Percentiles rank a stretch among this genome's conserved stretches.
phyloP scores from a whole-genome alignment of 768 basidiomycete species.

The Boletus bicolor region DNA sequence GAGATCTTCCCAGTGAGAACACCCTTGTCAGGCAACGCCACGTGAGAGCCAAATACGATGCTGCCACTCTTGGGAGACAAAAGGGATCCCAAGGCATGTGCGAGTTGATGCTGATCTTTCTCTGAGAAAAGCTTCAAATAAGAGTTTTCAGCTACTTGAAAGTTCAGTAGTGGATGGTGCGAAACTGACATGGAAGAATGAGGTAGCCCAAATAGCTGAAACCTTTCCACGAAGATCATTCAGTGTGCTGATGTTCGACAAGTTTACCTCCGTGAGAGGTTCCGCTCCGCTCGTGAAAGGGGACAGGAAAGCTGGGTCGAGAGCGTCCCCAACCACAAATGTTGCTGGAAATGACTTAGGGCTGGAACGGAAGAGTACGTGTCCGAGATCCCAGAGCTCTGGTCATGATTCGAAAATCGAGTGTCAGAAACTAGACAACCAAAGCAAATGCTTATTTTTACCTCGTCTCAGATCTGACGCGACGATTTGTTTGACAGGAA shows the following conservation, averaged over 20 bases:
- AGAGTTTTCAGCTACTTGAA: constrained; percentile 23
- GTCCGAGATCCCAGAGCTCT: constrained; percentile 64
- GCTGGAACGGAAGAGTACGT: constrained; percentile 54
- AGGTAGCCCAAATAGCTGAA: constrained; percentile 47
- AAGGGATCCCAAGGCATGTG: constrained; percentile 24
- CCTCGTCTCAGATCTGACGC: constrained; percentile 39
- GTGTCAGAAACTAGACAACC: not conserved
- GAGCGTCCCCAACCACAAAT: constrained; percentile 55
- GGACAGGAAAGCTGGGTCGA: constrained; percentile 44
- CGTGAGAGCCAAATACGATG: constrained; percentile 31
- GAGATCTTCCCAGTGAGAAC: not conserved
- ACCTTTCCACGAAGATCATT: constrained; percentile 45
- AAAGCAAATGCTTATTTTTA: constrained; percentile 8
- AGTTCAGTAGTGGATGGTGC: constrained; percentile 16
- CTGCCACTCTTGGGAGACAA: constrained; percentile 29
- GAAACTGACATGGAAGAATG: constrained; percentile 41
- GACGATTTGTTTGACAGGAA: constrained; percentile 35
- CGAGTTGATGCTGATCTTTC: constrained; percentile 23
- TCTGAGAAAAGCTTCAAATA: constrained; percentile 26
- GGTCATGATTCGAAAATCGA: not conserved
- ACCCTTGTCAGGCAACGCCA: constrained; percentile 14
- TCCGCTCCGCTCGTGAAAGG: constrained; percentile 24
- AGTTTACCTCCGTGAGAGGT: constrained; percentile 16
- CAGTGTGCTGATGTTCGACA: constrained; percentile 38
- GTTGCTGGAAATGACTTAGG: constrained; percentile 49